Conservation (phyloP, 1,284 basidiomycete genomes). For the Sporisorium graminicola region DNA sequence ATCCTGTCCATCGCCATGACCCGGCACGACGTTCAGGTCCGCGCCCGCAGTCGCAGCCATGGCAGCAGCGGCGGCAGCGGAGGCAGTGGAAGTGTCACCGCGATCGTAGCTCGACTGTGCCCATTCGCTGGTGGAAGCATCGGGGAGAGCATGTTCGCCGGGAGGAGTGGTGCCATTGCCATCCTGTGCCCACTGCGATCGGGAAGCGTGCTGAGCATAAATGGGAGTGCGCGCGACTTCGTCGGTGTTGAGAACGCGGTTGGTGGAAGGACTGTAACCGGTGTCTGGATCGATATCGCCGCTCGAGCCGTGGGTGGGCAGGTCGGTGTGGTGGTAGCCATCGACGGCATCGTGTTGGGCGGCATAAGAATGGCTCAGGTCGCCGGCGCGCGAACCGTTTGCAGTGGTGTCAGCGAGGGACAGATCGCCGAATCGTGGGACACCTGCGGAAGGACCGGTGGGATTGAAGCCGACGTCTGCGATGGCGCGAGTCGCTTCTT, state of each 20-base stretch:
- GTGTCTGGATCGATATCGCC: conserved; percentile 22
- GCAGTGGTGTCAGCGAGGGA: conserved; percentile 30
- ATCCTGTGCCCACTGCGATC: conserved; percentile 41
- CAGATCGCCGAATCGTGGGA: conserved; percentile 41
- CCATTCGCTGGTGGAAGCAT: conserved; percentile 42
- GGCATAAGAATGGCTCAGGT: conserved; percentile 31
- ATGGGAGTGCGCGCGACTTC: conserved; percentile 44
- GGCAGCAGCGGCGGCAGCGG: conserved; percentile 48
- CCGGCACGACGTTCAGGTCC: conserved; percentile 40
- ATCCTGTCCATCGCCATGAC: conserved; percentile 31
- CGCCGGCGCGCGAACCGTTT: conserved; percentile 17
- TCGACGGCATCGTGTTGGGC: conserved; percentile 17
- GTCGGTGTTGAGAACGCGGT: conserved; percentile 21
- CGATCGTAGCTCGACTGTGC: conserved; percentile 35
- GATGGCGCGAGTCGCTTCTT: conserved; percentile 56
- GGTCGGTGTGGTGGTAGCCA: conserved; percentile 13
- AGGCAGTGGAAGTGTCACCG: conserved; percentile 17
- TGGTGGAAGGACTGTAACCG: conserved; percentile 31
- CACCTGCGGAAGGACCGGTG: conserved; percentile 37
- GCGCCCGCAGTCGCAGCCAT: conserved; percentile 45
- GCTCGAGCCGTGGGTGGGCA: conserved; percentile 13
- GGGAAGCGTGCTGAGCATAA: conserved; percentile 49
- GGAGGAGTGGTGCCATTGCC: conserved; percentile 6
- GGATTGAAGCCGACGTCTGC: conserved; percentile 62
- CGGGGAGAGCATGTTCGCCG: conserved; percentile 10